A percentile compares a stretch with the other conserved stretches of the same genome.
These are phyloP conservation scores for Bertia moriformis DNA, from an alignment of 2,329 filamentous ascomycete genomes.

Conservation along the genomic window DNA sequence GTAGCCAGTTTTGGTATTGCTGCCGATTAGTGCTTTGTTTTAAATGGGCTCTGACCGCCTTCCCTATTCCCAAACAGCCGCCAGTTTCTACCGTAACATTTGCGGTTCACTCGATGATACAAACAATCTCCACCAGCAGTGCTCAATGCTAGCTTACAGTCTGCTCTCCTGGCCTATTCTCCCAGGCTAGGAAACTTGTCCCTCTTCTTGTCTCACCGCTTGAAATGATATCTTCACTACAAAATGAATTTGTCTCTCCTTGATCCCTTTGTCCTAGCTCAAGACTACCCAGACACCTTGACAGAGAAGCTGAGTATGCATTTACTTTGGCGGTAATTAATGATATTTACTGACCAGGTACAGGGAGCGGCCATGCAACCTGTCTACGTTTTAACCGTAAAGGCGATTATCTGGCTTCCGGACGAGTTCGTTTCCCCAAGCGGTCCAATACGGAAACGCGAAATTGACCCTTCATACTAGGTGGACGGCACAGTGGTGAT, in stretches of 20 bases:
- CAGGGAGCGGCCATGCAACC: slow-evolving; percentile 36
- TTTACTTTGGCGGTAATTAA: neutral
- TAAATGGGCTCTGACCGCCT: neutral
- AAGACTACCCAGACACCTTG: slow-evolving; percentile 81
- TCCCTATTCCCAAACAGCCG: no score
- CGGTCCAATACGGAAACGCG: neutral
- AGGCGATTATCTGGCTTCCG: slow-evolving; percentile 87
- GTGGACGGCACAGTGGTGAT: slow-evolving; percentile 80
- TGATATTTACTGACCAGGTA: neutral
- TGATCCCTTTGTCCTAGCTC: slow-evolving; percentile 19
- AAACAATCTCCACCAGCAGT: neutral
- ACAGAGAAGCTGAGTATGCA: slow-evolving; percentile 66
- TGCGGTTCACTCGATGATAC: no score
- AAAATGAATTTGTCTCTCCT: neutral
- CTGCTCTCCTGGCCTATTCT: neutral
- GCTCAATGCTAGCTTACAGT: neutral
- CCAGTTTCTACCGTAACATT: no score
- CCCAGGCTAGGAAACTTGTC: neutral
- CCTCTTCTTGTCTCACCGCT: neutral
- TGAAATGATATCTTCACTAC: neutral
- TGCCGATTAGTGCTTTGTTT: no score
- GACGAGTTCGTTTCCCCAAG: slow-evolving; percentile 39
- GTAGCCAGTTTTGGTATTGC: no score
- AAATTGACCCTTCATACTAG: neutral
- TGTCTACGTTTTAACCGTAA: slow-evolving; percentile 78